Conservation (phyloP, 495 filamentous ascomycete genomes). For the Neurospora intermedia region DNA sequence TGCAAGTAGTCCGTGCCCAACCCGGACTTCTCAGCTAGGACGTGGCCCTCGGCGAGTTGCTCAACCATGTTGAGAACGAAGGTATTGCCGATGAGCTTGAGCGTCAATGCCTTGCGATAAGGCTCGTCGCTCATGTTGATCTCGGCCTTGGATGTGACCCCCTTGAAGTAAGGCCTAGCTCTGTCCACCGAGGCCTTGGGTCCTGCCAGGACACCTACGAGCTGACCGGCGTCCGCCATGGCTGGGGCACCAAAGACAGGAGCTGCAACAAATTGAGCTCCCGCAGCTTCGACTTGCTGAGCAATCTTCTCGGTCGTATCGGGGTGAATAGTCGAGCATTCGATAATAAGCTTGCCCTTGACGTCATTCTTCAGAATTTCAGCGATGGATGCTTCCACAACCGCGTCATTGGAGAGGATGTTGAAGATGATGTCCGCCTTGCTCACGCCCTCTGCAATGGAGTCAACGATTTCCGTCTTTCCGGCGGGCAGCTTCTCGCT, state of each 20-base stretch:
- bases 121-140: slow-evolving; percentile 60
- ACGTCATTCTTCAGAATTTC: slow-evolving; percentile 42
- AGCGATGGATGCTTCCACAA: slow-evolving; percentile 49
- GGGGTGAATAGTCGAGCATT: slow-evolving; percentile 83
- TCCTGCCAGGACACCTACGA: slow-evolving; percentile 71
- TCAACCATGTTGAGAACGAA: slow-evolving; percentile 80
- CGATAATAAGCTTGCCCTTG: slow-evolving; percentile 63
- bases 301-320: slow-evolving; percentile 61
- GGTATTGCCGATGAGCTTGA: slow-evolving; percentile 82
- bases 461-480: slow-evolving; percentile 50
- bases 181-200: slow-evolving; percentile 47
- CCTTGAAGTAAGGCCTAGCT: slow-evolving; percentile 63
- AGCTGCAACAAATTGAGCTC: slow-evolving; percentile 65
- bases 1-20: slow-evolving; percentile 60
- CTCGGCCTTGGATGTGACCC: slow-evolving; percentile 60
- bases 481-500: slow-evolving; percentile 40
- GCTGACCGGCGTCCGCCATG: slow-evolving; percentile 62
- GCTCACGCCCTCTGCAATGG: slow-evolving; percentile 53
- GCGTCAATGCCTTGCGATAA: slow-evolving; percentile 44
- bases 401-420: slow-evolving; percentile 70
- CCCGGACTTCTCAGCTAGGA: slow-evolving; percentile 70
- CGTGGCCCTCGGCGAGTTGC: slow-evolving; percentile 62
- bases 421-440: slow-evolving; percentile 72
- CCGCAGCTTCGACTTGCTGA: slow-evolving; percentile 40
- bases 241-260: slow-evolving; percentile 78